These are phyloP conservation scores for Mycena venus DNA, from an alignment of 768 basidiomycete species.

Conservation along the genomic window DNA sequence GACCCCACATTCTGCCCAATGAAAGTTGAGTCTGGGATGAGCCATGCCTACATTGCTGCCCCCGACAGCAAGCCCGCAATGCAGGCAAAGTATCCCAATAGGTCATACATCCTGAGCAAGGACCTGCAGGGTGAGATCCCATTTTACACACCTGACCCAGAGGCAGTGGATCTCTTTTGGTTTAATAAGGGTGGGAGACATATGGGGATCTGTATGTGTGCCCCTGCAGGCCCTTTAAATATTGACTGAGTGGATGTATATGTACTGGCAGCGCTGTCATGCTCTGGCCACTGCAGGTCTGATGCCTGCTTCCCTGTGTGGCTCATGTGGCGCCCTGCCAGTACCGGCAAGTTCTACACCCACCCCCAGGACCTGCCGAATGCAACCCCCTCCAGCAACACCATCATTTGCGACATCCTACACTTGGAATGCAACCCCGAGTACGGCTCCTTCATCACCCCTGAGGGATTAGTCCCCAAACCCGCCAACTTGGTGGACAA, in stretches of 20 bases:
- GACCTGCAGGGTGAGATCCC: constrained; percentile 71
- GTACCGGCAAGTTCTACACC: too few species aligned
- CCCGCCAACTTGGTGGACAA: constrained; percentile 43
- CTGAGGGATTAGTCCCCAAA: constrained; percentile 50
- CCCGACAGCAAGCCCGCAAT: constrained; percentile 60
- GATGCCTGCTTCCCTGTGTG: too few species aligned
- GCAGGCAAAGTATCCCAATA: constrained; percentile 66
- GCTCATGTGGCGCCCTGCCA: too few species aligned
- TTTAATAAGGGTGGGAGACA: constrained; percentile 80
- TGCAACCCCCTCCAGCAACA: too few species aligned
- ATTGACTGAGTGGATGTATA: too few species aligned
- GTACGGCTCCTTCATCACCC: constrained; percentile 42
- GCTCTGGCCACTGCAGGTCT: too few species aligned
- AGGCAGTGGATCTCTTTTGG: constrained; percentile 66
- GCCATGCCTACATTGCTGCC: constrained; percentile 55
- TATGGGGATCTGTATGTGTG: constrained; percentile 74
- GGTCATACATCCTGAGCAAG: constrained; percentile 66
- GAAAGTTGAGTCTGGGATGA: constrained; percentile 49
- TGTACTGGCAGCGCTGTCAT: too few species aligned
- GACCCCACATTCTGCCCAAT: constrained; percentile 59
- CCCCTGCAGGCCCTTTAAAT: too few species aligned
- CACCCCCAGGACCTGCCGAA: too few species aligned
- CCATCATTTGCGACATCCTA: too few species aligned
- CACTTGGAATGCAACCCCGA: too few species aligned
- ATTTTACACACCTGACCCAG: constrained; percentile 76